phyloP scores from a whole-genome alignment of 768 basidiomycete species.

The Phlegmacium glaucopus region DNA sequence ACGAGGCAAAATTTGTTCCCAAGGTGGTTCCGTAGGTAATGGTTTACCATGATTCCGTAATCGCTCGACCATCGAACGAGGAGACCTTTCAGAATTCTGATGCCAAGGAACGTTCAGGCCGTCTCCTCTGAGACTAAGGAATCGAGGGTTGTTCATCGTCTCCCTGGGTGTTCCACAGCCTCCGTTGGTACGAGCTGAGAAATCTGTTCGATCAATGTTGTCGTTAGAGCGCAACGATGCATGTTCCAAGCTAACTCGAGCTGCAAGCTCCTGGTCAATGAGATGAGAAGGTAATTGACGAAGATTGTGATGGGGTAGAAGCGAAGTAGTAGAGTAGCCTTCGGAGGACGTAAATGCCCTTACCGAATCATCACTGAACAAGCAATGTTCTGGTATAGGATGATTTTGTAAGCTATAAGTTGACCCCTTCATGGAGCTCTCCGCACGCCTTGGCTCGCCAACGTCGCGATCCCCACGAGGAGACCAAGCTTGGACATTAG shows the following conservation, averaged over 20 bases:
- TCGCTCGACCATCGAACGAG: conserved; percentile 17
- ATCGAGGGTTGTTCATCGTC: conserved; percentile 25
- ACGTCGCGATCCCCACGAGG: conserved; percentile 39
- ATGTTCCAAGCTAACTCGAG: conserved; percentile 6
- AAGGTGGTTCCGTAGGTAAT: conserved; percentile 4
- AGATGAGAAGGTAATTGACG: conserved; percentile 30
- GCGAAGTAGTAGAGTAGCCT: conserved; percentile 1
- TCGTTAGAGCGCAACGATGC: not conserved
- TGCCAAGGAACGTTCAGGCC: conserved; percentile 28
- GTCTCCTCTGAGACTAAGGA: conserved; percentile 24
- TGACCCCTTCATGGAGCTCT: conserved; percentile 20
- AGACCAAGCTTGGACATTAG: conserved; percentile 29
- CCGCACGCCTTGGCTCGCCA: conserved; percentile 36
- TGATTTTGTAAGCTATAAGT: conserved; percentile 16
- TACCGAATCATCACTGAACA: conserved; percentile 20
- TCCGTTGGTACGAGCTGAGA: not conserved
- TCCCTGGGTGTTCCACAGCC: conserved; percentile 23
- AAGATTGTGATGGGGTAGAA: conserved; percentile 9
- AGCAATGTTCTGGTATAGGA: conserved; percentile 17
- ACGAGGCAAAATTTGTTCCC: conserved; percentile 15
- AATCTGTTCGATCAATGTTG: not conserved
- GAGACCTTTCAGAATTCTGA: conserved; percentile 6
- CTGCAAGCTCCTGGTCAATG: conserved; percentile 17
- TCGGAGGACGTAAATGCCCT: conserved; percentile 18
- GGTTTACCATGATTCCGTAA: conserved; percentile 19